phyloP scores from a whole-genome alignment of 345 rosid genomes.

The Acer saccharum region DNA sequence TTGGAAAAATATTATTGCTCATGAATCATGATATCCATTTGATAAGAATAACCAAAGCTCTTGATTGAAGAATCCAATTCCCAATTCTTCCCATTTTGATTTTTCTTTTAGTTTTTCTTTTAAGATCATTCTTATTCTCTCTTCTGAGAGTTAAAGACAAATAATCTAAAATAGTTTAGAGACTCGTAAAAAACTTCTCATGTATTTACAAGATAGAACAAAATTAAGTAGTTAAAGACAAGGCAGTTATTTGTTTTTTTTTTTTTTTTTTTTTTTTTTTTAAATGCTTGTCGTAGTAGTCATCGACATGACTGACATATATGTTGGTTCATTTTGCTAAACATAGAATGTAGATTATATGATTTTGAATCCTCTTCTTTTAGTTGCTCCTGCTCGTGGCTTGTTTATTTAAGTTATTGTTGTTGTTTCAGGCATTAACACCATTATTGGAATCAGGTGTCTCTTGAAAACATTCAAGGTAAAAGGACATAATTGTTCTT shows the following conservation, averaged over 20 bases:
- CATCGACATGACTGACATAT: neutral
- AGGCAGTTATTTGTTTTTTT: neutral
- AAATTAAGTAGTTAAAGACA: neutral
- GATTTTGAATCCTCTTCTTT: neutral
- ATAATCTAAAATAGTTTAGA: too few species aligned
- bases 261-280: too few species aligned
- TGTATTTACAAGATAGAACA: neutral
- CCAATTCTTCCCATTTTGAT: too few species aligned
- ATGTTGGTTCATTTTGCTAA: neutral
- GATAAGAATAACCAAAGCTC: too few species aligned
- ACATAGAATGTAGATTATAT: neutral
- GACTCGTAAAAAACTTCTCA: neutral
- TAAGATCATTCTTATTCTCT: too few species aligned
- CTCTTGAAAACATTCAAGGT: too few species aligned
- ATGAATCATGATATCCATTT: too few species aligned
- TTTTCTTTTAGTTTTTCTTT: neutral
- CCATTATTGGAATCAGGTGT: neutral
- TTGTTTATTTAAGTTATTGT: neutral
- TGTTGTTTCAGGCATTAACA: neutral
- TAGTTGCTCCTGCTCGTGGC: neutral
- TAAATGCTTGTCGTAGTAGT: neutral
- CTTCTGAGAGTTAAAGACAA: too few species aligned
- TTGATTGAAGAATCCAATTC: too few species aligned
- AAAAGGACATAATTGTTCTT: too few species aligned
- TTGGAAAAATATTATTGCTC: too few species aligned